Conservation (phyloP, 1,284 basidiomycete genomes). For the Athelia psychrophila region DNA sequence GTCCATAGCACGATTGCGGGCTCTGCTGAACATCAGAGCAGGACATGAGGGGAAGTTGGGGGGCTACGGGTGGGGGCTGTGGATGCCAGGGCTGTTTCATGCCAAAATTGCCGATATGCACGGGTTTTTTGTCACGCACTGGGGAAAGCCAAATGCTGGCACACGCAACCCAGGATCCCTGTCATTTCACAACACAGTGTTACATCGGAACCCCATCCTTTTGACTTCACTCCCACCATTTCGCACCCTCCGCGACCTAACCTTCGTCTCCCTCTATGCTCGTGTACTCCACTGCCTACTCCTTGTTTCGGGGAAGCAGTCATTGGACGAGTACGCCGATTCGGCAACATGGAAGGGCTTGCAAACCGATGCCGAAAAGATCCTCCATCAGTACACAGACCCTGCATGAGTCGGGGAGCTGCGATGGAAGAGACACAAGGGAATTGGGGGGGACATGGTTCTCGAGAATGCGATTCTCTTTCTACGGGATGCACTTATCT, state of each 20-base stretch:
- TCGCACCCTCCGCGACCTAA: slow-evolving; percentile 29
- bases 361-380: no score
- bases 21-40: slow-evolving; percentile 24
- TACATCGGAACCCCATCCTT: slow-evolving; percentile 29
- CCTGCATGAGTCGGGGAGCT: no score
- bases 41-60: slow-evolving; percentile 30
- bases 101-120: slow-evolving; percentile 31
- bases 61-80: slow-evolving; percentile 23
- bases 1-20: slow-evolving; percentile 28
- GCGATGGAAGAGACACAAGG: no score
- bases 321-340: slow-evolving; percentile 20
- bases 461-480: slow-evolving; percentile 20
- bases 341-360: no score
- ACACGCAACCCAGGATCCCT: slow-evolving; percentile 28
- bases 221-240: slow-evolving; percentile 29
- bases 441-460: slow-evolving; percentile 19
- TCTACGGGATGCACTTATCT: slow-evolving; percentile 17
- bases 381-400: no score
- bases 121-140: slow-evolving; percentile 28
- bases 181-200: slow-evolving; percentile 27
- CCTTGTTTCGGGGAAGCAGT: slow-evolving; percentile 17
- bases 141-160: slow-evolving; percentile 23
- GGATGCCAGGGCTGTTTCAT: slow-evolving; percentile 37
- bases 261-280: slow-evolving; percentile 32
- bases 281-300: slow-evolving; percentile 32